These are phyloP conservation scores for Boletus mariae DNA, from an alignment of 1,284 basidiomycete species.

Conservation along the genomic window DNA sequence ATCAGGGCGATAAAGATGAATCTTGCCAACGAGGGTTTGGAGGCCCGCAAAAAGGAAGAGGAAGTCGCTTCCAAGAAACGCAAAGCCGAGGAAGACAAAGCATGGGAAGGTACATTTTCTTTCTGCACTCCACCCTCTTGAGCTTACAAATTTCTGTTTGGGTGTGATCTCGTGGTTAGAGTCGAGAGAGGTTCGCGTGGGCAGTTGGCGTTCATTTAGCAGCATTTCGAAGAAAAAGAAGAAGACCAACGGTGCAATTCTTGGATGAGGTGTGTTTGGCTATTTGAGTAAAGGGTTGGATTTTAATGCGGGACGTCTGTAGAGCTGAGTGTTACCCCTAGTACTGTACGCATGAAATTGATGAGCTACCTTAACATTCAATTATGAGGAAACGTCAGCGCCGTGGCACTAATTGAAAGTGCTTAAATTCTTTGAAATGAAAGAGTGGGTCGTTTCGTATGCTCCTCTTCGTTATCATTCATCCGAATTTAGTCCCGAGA, in stretches of 20 bases:
- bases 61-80: constrained; percentile 70
- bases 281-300: neutral
- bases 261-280: constrained; percentile 48
- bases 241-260: constrained; percentile 60
- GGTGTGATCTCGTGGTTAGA: constrained; percentile 39
- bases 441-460: too few relatives aligned
- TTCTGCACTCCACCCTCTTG: neutral
- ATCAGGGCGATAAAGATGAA: constrained; percentile 81
- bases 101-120: constrained; percentile 69
- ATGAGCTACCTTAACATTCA: neutral
- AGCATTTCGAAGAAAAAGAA: constrained; percentile 70
- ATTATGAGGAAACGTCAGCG: neutral
- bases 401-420: too few relatives aligned
- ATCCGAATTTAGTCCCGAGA: too few relatives aligned
- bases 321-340: constrained; percentile 14
- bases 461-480: too few relatives aligned
- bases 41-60: constrained; percentile 81
- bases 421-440: too few relatives aligned
- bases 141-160: neutral
- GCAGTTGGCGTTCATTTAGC: constrained; percentile 71
- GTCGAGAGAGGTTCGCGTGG: constrained; percentile 75
- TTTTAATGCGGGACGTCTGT: neutral
- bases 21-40: constrained; percentile 78
- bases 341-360: constrained; percentile 11
- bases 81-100: constrained; percentile 77